Conservation (phyloP, 2,329 filamentous ascomycete genomes). For the Fusarium piperis region DNA sequence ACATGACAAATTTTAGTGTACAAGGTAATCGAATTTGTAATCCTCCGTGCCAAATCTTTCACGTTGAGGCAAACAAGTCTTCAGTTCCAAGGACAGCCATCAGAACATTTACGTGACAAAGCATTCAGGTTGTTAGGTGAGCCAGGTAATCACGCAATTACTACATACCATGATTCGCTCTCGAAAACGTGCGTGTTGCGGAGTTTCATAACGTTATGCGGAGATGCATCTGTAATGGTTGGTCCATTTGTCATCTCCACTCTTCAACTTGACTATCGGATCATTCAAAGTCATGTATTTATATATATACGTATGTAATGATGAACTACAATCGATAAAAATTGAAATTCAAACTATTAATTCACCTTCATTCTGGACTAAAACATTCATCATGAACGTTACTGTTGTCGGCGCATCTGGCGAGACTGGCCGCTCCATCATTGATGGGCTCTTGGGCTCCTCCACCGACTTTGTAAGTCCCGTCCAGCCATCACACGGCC, state of each 20-base stretch:
- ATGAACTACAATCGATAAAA: not conserved
- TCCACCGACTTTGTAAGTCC: slow-evolving; percentile 21
- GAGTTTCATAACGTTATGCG: not conserved
- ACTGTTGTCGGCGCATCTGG: slow-evolving; percentile 31
- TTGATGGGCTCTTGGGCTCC: slow-evolving; percentile 15
- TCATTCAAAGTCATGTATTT: too few relatives aligned
- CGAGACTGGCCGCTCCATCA: slow-evolving; percentile 23
- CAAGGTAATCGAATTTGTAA: not conserved
- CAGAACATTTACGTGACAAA: not conserved
- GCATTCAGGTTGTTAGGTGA: too few relatives aligned
- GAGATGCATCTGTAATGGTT: not conserved
- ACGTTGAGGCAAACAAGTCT: not conserved
- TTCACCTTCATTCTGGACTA: not conserved
- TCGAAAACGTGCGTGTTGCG: not conserved
- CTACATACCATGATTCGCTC: not conserved
- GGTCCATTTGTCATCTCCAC: not conserved
- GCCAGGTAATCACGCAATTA: not conserved
- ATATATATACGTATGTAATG: not conserved
- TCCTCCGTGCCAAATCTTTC: not conserved
- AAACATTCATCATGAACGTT: slow-evolving; percentile 24
- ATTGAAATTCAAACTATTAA: not conserved
- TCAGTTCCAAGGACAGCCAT: not conserved
- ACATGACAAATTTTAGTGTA: not conserved
- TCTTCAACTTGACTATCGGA: not conserved
- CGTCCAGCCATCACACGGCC: not conserved